Conservation (phyloP, 345 rosid genomes). For the Limnanthes douglasii region DNA sequence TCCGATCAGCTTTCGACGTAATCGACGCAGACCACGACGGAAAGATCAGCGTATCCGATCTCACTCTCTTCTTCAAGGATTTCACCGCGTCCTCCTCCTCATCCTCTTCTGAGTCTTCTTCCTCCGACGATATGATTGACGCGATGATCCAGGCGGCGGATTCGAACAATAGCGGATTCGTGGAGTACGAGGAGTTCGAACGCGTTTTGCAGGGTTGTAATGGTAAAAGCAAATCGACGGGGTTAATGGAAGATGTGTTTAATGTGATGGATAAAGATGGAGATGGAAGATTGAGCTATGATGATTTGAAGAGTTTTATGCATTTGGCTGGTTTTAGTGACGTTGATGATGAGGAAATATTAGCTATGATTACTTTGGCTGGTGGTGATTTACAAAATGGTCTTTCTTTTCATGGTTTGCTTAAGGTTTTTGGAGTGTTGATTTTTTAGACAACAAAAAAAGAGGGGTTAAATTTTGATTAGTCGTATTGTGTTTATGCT, state of each 20-base stretch:
- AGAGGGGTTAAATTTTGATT: too few species aligned
- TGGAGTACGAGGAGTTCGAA: constrained; percentile 76
- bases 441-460: too few species aligned
- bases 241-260: constrained; percentile 43
- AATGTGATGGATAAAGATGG: constrained; percentile 76
- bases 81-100: constrained; percentile 4
- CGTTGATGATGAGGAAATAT: constrained; percentile 42
- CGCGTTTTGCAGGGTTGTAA: constrained; percentile 22
- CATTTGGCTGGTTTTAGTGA: constrained; percentile 41
- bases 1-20: constrained; percentile 57
- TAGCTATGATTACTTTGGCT: constrained; percentile 51
- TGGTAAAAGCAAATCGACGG: constrained; percentile 2
- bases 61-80: constrained; percentile 42
- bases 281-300: constrained; percentile 52
- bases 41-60: constrained; percentile 68
- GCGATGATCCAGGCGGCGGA: constrained; percentile 77
- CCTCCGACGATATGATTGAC: constrained; percentile 25
- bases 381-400: constrained; percentile 30
- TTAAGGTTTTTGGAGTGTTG: constrained; percentile 36
- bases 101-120: not conserved
- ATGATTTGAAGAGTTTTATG: constrained; percentile 61
- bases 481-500: too few species aligned
- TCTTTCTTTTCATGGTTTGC: constrained; percentile 42
- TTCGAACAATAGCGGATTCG: constrained; percentile 61
- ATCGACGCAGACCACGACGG: constrained; percentile 89